A percentile compares a stretch with the other conserved stretches of the same genome.
phyloP scores from a whole-genome alignment of 345 rosid genomes.

The Trapa incisa region DNA sequence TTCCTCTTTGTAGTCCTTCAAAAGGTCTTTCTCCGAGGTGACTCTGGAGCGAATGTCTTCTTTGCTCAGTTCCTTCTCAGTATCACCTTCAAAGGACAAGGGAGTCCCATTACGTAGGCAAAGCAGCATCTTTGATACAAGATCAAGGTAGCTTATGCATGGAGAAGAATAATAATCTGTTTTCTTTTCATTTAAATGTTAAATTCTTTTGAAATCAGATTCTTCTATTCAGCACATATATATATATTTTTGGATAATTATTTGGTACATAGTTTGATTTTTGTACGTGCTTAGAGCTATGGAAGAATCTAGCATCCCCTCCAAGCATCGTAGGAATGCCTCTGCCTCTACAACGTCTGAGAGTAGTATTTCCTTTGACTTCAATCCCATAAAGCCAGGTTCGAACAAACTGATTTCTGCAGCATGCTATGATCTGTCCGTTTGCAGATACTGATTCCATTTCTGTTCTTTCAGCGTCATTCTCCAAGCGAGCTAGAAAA shows the following conservation, averaged over 20 bases:
- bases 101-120: slow-evolving; percentile 40
- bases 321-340: slow-evolving; percentile 53
- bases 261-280: not conserved
- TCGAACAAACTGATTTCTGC: slow-evolving; percentile 6
- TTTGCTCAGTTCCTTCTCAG: slow-evolving; percentile 61
- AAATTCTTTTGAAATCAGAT: not conserved
- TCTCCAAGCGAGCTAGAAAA: slow-evolving; percentile 36
- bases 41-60: slow-evolving; percentile 63
- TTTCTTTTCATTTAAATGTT: not conserved
- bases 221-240: not conserved
- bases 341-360: slow-evolving; percentile 46
- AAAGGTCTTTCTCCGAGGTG: slow-evolving; percentile 64
- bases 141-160: slow-evolving; percentile 38
- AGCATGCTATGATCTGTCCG: slow-evolving; percentile 15
- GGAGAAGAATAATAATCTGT: too few species aligned
- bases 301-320: slow-evolving; percentile 32
- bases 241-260: too few species aligned
- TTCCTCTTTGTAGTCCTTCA: slow-evolving; percentile 37
- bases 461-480: slow-evolving; percentile 22
- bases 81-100: slow-evolving; percentile 42
- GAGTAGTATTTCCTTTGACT: slow-evolving; percentile 37
- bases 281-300: slow-evolving; percentile 22
- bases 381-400: slow-evolving; percentile 7
- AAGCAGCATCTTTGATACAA: slow-evolving; percentile 42
- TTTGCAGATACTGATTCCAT: not conserved